Evolutionary conservation across 2,329 filamentous ascomycete species (phyloP).

Genomic region (Polytolypa hystricis): DNA sequence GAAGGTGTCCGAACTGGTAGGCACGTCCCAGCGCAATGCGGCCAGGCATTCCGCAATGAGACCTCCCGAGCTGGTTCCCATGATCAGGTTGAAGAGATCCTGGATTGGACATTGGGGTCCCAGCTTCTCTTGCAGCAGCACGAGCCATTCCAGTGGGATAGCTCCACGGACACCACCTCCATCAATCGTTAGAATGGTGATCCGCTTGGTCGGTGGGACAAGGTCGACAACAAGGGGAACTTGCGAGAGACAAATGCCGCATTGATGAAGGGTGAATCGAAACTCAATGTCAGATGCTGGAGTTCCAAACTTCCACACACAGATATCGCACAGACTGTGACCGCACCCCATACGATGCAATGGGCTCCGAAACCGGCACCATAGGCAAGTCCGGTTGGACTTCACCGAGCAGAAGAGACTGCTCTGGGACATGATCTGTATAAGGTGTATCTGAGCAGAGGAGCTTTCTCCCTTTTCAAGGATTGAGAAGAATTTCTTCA

Average conservation of each 20-base stretch:
- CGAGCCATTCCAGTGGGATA: conserved; percentile 11
- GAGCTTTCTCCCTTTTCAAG: no score
- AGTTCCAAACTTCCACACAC: conserved; percentile 12
- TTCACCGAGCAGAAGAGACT: conserved; percentile 9
- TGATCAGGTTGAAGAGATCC: conserved; percentile 9
- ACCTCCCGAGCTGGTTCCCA: conserved; percentile 13
- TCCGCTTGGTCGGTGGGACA: conserved; percentile 17
- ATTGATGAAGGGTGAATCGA: conserved; percentile 2
- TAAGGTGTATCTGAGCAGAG: no score
- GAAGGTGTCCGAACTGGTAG: not conserved
- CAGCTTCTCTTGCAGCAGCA: conserved; percentile 12
- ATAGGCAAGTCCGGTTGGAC: conserved; percentile 15
- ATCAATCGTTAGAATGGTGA: conserved; percentile 19
- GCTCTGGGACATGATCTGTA: no score
- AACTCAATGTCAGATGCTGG: conserved; percentile 1
- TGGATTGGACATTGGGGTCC: conserved; percentile 4
- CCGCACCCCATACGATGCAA: conserved; percentile 14
- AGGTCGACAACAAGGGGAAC: conserved; percentile 12
- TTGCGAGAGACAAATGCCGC: not conserved
- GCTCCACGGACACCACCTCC: conserved; percentile 16
- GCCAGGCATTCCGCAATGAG: not conserved
- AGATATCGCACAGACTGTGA: conserved; percentile 16
- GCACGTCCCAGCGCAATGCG: not conserved
- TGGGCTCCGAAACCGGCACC: conserved; percentile 11
- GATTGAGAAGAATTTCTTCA: no score